Evolutionary conservation across 129 eudicot genomes (phyloP).

Genomic region (Mikania micrantha): DNA sequence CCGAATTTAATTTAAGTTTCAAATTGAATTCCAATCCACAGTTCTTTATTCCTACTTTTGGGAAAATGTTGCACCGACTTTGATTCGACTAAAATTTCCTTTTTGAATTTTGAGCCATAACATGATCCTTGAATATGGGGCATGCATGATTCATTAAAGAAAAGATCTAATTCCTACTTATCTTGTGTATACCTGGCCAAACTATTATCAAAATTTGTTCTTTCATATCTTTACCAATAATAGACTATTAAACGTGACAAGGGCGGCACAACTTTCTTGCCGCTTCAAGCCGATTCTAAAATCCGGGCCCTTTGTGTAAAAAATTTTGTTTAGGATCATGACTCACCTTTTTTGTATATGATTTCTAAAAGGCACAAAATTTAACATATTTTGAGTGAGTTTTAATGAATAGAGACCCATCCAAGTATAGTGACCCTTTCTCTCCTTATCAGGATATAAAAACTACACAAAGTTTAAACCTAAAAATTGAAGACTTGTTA

Average conservation of each 20-base stretch:
- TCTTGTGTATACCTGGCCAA: conserved; percentile 19
- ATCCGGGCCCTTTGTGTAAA: too few species aligned
- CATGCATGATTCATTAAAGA: conserved; percentile 1
- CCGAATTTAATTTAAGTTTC: conserved; percentile 24
- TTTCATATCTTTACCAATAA: neutral
- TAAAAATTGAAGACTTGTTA: too few species aligned
- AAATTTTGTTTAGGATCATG: too few species aligned
- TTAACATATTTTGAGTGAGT: too few species aligned
- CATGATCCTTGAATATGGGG: conserved; percentile 19
- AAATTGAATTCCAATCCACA: conserved; percentile 21
- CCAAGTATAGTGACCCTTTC: too few species aligned
- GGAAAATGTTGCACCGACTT: conserved; percentile 42
- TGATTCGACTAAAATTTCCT: conserved; percentile 12
- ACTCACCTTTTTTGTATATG: too few species aligned
- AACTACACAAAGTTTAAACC: too few species aligned
- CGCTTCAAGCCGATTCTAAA: too few species aligned
- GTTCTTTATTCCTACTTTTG: conserved; percentile 36
- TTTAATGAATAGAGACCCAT: too few species aligned
- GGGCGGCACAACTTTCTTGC: too few species aligned
- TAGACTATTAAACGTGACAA: neutral
- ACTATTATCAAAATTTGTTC: neutral
- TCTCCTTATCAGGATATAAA: too few species aligned
- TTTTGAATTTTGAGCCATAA: conserved; percentile 13
- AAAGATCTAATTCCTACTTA: neutral
- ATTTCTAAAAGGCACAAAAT: too few species aligned